Evolutionary conservation across 2,329 filamentous ascomycete genomes (phyloP), one percentile per base, ranked within the genome.

Genomic region (Fusarium chuoi): DNA sequence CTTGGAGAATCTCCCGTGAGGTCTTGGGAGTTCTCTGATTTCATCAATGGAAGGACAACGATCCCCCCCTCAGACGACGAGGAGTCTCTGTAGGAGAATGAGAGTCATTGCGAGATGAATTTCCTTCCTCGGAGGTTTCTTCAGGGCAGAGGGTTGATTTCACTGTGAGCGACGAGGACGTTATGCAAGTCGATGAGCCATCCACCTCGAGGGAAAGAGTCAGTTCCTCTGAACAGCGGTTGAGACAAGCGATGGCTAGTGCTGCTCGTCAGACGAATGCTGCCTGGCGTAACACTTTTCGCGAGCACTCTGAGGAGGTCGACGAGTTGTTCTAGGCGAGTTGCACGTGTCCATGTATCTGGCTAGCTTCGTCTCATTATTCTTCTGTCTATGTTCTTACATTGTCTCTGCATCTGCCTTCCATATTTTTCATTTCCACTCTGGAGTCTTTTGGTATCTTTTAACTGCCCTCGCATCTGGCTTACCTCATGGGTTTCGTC

Each of bases 61-160:
- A 51, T 51, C 2, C 17, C 48, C 0, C 48, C n/a, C 1, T 51
- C 30, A 0, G 48, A 51, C 4, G 48, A 51, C 2, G 48, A 51
- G 24, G 8, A 7, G 11, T 24, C 30, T 20, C 3, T 35, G 0
- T 17, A 13, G 12, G 15, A 20, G 8, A 18, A 2, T 8, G 11
- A 6, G 4, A 9, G 22, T 0, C 22, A 51, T 17, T 35, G 7
- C 5, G 20, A n/a, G 10, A 17, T n/a, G 46, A 6, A 11, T 8
- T 24, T 24, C 3, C 11, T 24, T 24, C 22, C 17, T 35, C 6
- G 5, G 8, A 51, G 2, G 11, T 6, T 3, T 26, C 33, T 28
- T 38, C 24, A 6, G 1, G 2, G 0, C 18, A 38, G 3, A 12
- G 5, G 20, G 24, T 3, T 2, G 20, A 39, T 20, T 1, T 2